These are phyloP conservation scores for Claviceps sp. DNA, from an alignment of 2,329 filamentous ascomycete species.

Conservation along the genomic window DNA sequence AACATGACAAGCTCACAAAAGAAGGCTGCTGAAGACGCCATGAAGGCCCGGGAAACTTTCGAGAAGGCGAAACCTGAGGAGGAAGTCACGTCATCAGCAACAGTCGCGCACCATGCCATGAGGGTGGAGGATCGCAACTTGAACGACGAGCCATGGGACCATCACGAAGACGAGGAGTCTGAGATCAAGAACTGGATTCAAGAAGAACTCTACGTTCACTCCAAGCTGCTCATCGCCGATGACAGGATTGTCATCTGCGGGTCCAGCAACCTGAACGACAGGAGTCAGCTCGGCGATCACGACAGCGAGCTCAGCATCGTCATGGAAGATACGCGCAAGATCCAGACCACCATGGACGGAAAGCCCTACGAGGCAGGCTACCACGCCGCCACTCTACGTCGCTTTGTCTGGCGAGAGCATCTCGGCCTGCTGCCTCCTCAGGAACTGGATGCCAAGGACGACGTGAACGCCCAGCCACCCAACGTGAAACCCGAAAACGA, in stretches of 20 bases:
- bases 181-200: constrained; percentile 87
- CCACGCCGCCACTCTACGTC: constrained; percentile 67
- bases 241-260: constrained; percentile 77
- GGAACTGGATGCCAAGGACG: constrained; percentile 49
- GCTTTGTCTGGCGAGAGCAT: constrained; percentile 83
- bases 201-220: constrained; percentile 92
- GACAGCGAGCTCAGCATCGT: constrained; percentile 86
- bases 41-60: constrained; percentile 38
- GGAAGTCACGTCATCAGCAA: constrained; percentile 24
- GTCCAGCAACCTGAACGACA: constrained; percentile 84
- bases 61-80: constrained; percentile 32
- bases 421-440: constrained; percentile 69
- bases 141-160: constrained; percentile 64
- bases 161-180: constrained; percentile 45
- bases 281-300: constrained; percentile 74
- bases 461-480: constrained; percentile 64
- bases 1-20: constrained; percentile 13
- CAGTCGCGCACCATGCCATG: constrained; percentile 72
- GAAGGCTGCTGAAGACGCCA: constrained; percentile 23
- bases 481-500: constrained; percentile 53
- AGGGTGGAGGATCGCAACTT: constrained; percentile 38
- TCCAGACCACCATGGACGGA: constrained; percentile 68
- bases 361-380: constrained; percentile 63
- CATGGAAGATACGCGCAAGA: constrained; percentile 64
- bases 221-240: constrained; percentile 80